Conservation (phyloP, 306 rosid genomes). For the Mimosa bimucronata region DNA sequence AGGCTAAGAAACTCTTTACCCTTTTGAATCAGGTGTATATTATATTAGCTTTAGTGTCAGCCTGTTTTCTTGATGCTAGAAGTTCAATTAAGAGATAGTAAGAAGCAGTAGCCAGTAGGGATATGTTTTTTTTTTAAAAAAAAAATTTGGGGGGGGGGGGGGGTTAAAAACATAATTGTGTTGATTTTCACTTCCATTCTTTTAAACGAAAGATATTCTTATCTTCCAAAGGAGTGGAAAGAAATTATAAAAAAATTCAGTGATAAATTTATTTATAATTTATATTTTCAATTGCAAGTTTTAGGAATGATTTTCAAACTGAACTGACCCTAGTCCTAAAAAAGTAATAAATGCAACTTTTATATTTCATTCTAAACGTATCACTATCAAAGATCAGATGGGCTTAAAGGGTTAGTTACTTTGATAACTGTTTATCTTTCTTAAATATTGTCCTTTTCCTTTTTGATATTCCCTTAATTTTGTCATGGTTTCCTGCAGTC, state of each 20-base stretch:
- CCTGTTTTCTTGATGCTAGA: background rate
- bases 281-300: conserved; percentile 2
- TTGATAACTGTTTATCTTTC: conserved; percentile 26
- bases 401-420: background rate
- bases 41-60: conserved; percentile 19
- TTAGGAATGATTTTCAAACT: conserved; percentile 18
- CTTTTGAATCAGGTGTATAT: conserved; percentile 83
- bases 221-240: background rate
- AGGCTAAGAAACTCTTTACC: conserved; percentile 90
- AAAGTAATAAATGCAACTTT: conserved; percentile 9
- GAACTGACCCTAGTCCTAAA: background rate
- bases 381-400: background rate
- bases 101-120: conserved; percentile 28
- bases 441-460: background rate
- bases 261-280: conserved; percentile 12
- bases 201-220: conserved; percentile 31
- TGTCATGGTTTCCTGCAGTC: conserved; percentile 66
- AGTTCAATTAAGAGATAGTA: conserved; percentile 13
- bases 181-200: conserved; percentile 5
- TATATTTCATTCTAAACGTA: conserved; percentile 1
- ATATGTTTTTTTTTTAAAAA: no score
- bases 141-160: conserved; percentile 12
- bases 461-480: conserved; percentile 23
- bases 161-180: conserved; percentile 6
- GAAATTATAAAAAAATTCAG: conserved; percentile 5